Evolutionary conservation across 257 asterid species (phyloP), one percentile per base, ranked within the genome.

Genomic region (Leptodermis oblonga): DNA sequence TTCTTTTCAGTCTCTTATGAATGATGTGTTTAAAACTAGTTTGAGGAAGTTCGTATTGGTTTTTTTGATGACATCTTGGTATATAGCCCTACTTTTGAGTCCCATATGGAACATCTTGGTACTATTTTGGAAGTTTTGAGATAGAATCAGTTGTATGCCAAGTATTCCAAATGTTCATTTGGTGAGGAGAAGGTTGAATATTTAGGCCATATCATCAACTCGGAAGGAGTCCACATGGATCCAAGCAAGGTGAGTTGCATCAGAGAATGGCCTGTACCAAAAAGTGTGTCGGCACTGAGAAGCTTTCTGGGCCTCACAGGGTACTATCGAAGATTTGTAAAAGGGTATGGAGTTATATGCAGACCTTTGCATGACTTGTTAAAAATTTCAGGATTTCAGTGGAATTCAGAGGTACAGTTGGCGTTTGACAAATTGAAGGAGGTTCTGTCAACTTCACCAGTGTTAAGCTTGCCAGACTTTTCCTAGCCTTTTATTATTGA

Each of bases 41-140:
- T 5, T 59, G 0, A 70, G 61, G 8, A 70, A 70, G 7, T 70
- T 42, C 14, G 67, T 70, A 0, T 26, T 70, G 22, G 60, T 70
- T 58, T 58, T 8, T 70, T 70, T 59, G 67, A 70, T 70, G 74
- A 70, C 20, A 70, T 59, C 0, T 34, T 70, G 1, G 43, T 70
- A 0, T 70, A 58, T 20, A 70, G 74, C 9, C 31, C 60, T 0
- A 4, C 15, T 2, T 0, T 59, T 15, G 48, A 43, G 3, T 13
- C 3, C 0, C 74, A 70, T 20, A 1, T 0, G 4, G 5, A 5
- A 0, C 68, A 70, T 26, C 13, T 70, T 1, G 7, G 11, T 3
- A 8, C 1, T 0, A 48, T 70, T 0, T 31, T 70, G 1, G 3
- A 2, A 12, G 1, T 43, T 1, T 1, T 43, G 43, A 33, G n/a